A percentile compares a stretch with the other conserved stretches of the same genome.
Conservation (phyloP, 2,329 filamentous ascomycete genomes). For the Colletotrichum falcatum region DNA sequence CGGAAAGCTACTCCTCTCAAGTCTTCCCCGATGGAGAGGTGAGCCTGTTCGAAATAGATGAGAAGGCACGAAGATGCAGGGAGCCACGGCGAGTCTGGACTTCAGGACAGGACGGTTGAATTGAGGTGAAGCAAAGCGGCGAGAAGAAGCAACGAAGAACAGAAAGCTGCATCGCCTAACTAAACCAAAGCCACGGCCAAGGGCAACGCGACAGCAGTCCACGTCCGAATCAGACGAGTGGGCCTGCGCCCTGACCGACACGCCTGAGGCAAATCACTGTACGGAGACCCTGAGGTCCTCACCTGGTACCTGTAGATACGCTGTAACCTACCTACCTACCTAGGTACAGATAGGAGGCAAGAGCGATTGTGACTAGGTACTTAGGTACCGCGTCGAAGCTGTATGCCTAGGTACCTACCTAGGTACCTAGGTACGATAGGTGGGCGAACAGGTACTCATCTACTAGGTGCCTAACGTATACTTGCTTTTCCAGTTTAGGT, state of each 20-base stretch:
- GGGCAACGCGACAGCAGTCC: conserved; percentile 14
- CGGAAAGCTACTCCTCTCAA: background rate
- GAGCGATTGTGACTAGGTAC: too few species aligned
- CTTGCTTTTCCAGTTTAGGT: background rate
- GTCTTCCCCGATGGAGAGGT: background rate
- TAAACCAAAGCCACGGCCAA: conserved; percentile 1
- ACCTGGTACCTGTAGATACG: too few species aligned
- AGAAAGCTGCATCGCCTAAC: conserved; percentile 5
- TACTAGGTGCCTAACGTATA: background rate
- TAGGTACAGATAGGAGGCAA: too few species aligned
- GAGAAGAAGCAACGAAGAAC: conserved; percentile 1
- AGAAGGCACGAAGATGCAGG: background rate
- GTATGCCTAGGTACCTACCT: background rate
- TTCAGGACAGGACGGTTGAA: background rate
- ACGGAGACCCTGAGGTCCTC: background rate
- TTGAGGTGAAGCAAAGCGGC: background rate
- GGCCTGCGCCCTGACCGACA: too few species aligned
- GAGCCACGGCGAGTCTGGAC: background rate
- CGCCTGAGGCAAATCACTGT: conserved; percentile 12
- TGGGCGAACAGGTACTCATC: too few species aligned
- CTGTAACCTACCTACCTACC: background rate
- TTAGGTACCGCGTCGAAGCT: background rate
- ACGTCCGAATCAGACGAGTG: conserved; percentile 11
- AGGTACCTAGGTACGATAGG: too few species aligned
- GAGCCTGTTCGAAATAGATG: background rate